Evolutionary conservation across 1,139 yeast species (phyloP).

Genomic region (Magnusiomyces clavatus): DNA sequence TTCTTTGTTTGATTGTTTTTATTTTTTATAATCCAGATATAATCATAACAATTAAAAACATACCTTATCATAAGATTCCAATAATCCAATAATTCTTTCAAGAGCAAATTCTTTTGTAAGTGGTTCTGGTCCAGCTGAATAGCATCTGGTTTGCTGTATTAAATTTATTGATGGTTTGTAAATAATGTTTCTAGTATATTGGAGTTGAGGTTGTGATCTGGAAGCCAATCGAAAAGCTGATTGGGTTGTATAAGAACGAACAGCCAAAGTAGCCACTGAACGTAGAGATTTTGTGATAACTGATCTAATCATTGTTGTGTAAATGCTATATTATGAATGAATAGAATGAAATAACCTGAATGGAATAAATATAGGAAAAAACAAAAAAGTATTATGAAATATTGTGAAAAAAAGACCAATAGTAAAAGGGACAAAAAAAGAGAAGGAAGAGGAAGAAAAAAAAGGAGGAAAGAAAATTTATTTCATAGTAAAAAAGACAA

Average conservation of each 20-base stretch:
- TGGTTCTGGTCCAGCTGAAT: conserved; percentile 32
- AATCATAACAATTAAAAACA: conserved; percentile 14
- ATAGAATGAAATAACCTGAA: no score
- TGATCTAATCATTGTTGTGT: conserved; percentile 8
- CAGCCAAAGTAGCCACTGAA: no score
- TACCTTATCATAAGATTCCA: conserved; percentile 75
- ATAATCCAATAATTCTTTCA: conserved; percentile 67
- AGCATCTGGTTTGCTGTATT: conserved; percentile 18
- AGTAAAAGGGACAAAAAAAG: not conserved
- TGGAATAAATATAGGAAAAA: no score
- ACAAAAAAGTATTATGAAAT: no score
- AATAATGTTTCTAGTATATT: no score
- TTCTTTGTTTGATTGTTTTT: no score
- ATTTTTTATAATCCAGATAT: no score
- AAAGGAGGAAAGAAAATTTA: not conserved
- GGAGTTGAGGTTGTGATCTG: no score
- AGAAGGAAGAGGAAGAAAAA: not conserved
- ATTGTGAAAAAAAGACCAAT: not conserved
- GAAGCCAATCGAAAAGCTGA: no score
- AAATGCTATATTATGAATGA: not conserved
- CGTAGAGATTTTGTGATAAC: no score
- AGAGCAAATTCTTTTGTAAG: conserved; percentile 41
- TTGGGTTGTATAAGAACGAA: no score
- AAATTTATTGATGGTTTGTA: not conserved
- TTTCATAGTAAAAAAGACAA: not conserved